phyloP scores from a whole-genome alignment of 140 eudicot species.

The Erigeron philadelphicus region DNA sequence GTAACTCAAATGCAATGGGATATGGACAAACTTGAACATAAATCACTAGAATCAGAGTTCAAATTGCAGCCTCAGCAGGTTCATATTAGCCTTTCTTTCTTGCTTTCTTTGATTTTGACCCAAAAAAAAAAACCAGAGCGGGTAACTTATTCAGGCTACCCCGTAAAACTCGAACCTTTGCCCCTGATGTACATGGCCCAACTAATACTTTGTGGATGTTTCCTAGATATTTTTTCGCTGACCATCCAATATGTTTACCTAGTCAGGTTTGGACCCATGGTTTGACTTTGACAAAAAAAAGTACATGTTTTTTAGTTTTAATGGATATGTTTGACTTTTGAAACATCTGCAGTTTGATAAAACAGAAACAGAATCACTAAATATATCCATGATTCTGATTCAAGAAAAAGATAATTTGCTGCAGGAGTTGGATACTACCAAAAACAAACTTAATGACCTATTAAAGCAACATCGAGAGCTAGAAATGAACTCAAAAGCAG shows the following conservation, averaged over 20 bases:
- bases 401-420: conserved; percentile 44
- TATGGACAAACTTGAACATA: conserved; percentile 89
- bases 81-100: background rate
- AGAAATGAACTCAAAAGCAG: conserved; percentile 80
- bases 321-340: conserved; percentile 8
- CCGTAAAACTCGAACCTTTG: no score
- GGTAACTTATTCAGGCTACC: no score
- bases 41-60: conserved; percentile 77
- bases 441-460: conserved; percentile 50
- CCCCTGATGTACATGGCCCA: no score
- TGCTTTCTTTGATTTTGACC: no score
- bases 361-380: conserved; percentile 26
- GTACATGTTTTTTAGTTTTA: background rate
- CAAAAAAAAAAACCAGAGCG: no score
- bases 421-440: conserved; percentile 64
- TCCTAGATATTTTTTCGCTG: no score
- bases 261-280: background rate
- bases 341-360: conserved; percentile 42
- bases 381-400: conserved; percentile 30
- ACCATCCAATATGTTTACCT: no score
- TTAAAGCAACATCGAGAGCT: conserved; percentile 64
- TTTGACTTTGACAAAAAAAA: background rate
- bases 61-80: conserved; percentile 72
- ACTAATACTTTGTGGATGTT: no score
- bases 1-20: conserved; percentile 98